Evolutionary conservation across 2,329 filamentous ascomycete species (phyloP), one percentile per base, ranked within the genome.

Genomic region (Pleurostoma richardsiae): DNA sequence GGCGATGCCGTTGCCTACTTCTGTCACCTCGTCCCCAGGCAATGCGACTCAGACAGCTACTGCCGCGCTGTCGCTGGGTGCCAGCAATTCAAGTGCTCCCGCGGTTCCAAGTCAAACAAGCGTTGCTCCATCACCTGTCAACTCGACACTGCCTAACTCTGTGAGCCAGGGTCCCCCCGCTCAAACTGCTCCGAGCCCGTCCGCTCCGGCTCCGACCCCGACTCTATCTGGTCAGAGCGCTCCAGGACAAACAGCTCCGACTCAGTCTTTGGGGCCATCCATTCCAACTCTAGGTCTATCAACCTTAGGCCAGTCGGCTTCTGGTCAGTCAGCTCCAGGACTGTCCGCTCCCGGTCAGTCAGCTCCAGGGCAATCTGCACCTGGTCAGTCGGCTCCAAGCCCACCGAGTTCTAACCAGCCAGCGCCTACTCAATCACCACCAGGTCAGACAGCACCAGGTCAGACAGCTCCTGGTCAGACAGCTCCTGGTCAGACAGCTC

Each of bases 151-250:
- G 19, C 19, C 19, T 19, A 19, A 19, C 19, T 19, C 19, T 19
- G 19, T 19, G 19, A 19, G 19, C 19, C 19, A 19, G 19, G 19
- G 19, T 19, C 19, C 19, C 19, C 19, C 19, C 19, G 19, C 19
- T 19, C 19, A 19, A 19, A 19, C 19, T 19, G 19, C 19, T 19
- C 19, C 19, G 19, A 19, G 19, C 19, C 19, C 19, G 19, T 19
- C 47, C n/a, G 41, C 47, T 26, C 44, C 49, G 27, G 44, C 43
- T 5, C 6, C 46, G 5, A 42, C 41, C n/a, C 8, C 30, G 11
- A 42, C 41, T 36, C 28, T 29, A 42, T 33, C 44, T 4, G 43
- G 44, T 19, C 42, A 49, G 29, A 38, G 44, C 10, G 30, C 40
- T 29, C 31, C 29, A 41, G 33, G 43, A 10, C 40, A 46, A 10